Conservation (phyloP, 768 basidiomycete genomes). For the Kwoniella shandongensis region DNA sequence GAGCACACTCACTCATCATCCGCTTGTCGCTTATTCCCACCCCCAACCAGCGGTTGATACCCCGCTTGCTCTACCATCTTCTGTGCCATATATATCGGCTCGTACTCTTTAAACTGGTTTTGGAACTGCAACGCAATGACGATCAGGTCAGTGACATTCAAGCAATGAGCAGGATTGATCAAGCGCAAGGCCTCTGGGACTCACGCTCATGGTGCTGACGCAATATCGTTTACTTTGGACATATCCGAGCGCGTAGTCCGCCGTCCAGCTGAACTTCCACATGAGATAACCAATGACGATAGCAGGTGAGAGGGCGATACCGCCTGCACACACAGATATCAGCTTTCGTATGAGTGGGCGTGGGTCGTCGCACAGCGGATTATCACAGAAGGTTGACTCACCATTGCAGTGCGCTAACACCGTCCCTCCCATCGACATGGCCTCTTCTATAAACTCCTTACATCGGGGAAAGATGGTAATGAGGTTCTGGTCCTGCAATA, state of each 20-base stretch:
- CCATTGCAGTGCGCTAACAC: conserved; percentile 53
- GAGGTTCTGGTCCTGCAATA: conserved; percentile 49
- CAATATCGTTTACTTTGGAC: conserved; percentile 53
- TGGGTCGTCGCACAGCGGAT: not conserved
- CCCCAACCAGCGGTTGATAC: not conserved
- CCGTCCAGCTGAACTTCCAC: conserved; percentile 40
- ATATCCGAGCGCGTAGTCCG: conserved; percentile 40
- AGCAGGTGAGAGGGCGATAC: conserved; percentile 50
- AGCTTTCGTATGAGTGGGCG: not conserved
- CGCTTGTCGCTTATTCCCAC: conserved; percentile 5
- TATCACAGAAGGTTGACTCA: conserved; percentile 10
- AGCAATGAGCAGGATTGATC: too few species aligned
- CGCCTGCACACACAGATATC: conserved; percentile 33
- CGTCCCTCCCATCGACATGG: conserved; percentile 40
- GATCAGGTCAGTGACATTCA: not conserved
- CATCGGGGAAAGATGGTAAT: conserved; percentile 48
- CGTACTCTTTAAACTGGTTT: conserved; percentile 46
- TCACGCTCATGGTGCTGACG: conserved; percentile 49
- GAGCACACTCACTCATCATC: conserved; percentile 3
- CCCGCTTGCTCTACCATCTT: conserved; percentile 24
- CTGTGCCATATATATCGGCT: conserved; percentile 42
- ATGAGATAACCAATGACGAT: conserved; percentile 54
- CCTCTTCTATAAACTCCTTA: conserved; percentile 44
- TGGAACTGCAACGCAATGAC: conserved; percentile 22
- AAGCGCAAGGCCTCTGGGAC: too few species aligned